Conservation (phyloP, 2,329 filamentous ascomycete genomes). For the Verticillium isaacii region DNA sequence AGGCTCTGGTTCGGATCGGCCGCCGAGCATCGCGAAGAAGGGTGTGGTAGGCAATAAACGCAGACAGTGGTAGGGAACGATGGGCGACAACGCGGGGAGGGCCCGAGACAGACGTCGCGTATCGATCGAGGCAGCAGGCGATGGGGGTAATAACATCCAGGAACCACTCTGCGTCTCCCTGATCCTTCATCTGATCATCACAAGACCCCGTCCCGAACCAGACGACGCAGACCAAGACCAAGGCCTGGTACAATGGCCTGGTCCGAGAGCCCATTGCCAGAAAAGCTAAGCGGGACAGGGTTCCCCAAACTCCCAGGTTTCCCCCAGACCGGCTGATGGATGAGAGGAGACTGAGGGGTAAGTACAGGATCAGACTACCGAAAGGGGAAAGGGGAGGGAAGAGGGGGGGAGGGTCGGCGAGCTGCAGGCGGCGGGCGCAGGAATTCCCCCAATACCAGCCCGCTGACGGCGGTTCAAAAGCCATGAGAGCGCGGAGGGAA, state of each 20-base stretch:
- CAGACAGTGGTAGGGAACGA: not conserved
- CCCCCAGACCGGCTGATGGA: slow-evolving; percentile 4
- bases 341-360: slow-evolving; percentile 1
- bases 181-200: not conserved
- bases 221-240: not conserved
- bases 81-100: not conserved
- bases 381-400: not conserved
- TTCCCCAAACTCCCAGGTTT: not conserved
- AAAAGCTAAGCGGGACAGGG: slow-evolving; percentile 13
- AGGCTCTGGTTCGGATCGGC: not conserved
- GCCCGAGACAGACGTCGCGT: not conserved
- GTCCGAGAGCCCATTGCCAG: not conserved
- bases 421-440: not conserved
- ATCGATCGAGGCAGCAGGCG: not conserved
- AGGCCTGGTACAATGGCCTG: not conserved
- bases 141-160: not conserved
- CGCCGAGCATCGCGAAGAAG: not conserved
- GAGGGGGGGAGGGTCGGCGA: not conserved
- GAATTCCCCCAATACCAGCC: not conserved
- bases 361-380: not conserved
- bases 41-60: not conserved
- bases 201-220: not conserved
- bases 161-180: not conserved
- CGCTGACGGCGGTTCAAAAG: not conserved
- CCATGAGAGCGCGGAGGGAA: not conserved